Percentiles rank a stretch among this genome's conserved stretches.
phyloP scores from a whole-genome alignment of 169 alveolate genomes.

The Plasmodium yoelii region DNA sequence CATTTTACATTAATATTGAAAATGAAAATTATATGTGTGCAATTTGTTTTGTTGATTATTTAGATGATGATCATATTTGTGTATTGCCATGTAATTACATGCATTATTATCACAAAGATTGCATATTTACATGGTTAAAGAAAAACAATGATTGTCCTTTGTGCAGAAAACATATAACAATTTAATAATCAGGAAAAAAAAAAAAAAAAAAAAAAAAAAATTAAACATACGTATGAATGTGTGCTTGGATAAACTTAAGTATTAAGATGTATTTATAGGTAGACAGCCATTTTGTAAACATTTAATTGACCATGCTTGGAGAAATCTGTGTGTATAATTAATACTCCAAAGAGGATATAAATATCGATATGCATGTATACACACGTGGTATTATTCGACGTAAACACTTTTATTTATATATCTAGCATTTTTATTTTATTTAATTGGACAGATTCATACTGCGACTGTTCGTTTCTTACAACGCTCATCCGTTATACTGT shows the following conservation, averaged over 20 bases:
- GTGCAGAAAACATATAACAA: constrained; percentile 80
- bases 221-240: not conserved
- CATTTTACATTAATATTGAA: constrained; percentile 54
- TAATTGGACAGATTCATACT: too few relatives aligned
- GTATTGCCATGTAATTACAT: constrained; percentile 85
- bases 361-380: too few relatives aligned
- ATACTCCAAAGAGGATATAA: too few relatives aligned
- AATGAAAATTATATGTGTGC: constrained; percentile 54
- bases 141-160: constrained; percentile 85
- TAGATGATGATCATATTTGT: constrained; percentile 79
- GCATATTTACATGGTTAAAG: constrained; percentile 84
- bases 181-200: constrained; percentile 20
- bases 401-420: too few relatives aligned
- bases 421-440: too few relatives aligned
- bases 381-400: too few relatives aligned
- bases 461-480: not conserved
- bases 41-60: constrained; percentile 45
- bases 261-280: too few relatives aligned
- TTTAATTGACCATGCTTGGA: too few relatives aligned
- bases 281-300: too few relatives aligned
- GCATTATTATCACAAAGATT: constrained; percentile 85
- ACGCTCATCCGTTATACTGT: not conserved
- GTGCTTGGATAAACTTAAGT: too few relatives aligned
- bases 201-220: constrained; percentile 11
- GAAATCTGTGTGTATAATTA: too few relatives aligned